Evolutionary conservation across 495 filamentous ascomycete species (phyloP).

Genomic region (Oidiodendron maius): DNA sequence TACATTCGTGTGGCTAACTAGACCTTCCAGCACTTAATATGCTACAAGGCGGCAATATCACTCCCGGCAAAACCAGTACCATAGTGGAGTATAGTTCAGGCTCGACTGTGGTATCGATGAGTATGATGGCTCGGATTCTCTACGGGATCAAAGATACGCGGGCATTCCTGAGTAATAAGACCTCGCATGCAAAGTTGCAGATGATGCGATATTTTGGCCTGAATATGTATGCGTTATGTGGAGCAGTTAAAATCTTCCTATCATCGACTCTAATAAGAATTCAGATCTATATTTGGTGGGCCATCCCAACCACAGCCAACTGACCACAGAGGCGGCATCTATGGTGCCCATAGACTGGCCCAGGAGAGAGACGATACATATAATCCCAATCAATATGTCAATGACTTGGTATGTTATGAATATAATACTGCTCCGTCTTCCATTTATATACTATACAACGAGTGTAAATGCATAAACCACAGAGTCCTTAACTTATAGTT

Average conservation of each 20-base stretch:
- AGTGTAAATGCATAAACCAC: no score
- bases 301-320: slow-evolving; percentile 50
- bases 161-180: slow-evolving; percentile 58
- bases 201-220: slow-evolving; percentile 56
- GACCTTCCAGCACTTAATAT: not conserved
- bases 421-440: no score
- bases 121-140: slow-evolving; percentile 45
- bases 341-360: slow-evolving; percentile 35
- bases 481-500: no score
- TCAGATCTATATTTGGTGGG: slow-evolving; percentile 48
- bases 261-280: no score
- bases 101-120: slow-evolving; percentile 56
- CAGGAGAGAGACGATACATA: slow-evolving; percentile 32
- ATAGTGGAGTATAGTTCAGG: slow-evolving; percentile 59
- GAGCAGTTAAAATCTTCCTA: no score
- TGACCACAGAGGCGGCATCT: slow-evolving; percentile 49
- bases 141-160: slow-evolving; percentile 45
- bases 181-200: slow-evolving; percentile 42
- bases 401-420: slow-evolving; percentile 27
- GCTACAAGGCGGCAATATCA: slow-evolving; percentile 20
- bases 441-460: no score
- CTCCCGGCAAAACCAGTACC: slow-evolving; percentile 36
- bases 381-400: slow-evolving; percentile 56
- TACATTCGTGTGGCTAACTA: not conserved
- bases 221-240: slow-evolving; percentile 32